These are phyloP conservation scores for Tulasnella sp. DNA, from an alignment of 768 basidiomycete species.

Conservation along the genomic window DNA sequence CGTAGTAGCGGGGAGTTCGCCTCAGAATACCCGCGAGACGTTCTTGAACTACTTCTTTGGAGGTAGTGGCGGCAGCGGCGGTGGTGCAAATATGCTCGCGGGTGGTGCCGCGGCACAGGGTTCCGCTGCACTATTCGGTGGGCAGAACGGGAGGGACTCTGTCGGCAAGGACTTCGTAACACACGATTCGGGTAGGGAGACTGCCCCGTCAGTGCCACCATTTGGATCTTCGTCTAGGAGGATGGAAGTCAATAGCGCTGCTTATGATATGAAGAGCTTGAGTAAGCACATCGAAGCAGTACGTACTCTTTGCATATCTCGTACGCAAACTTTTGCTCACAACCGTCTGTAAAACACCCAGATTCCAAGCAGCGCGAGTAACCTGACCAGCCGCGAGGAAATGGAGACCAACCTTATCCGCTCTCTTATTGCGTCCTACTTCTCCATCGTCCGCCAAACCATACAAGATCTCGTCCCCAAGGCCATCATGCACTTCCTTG, in stretches of 20 bases:
- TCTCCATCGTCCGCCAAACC: conserved; percentile 88
- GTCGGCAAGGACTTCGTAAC: conserved; percentile 13
- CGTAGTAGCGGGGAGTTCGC: not conserved
- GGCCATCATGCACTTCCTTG: conserved; percentile 95
- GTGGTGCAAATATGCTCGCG: not conserved
- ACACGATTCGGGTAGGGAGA: not conserved
- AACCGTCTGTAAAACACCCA: no score
- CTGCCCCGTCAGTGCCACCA: conserved; percentile 21
- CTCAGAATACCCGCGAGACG: conserved; percentile 60
- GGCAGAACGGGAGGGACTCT: conserved; percentile 4
- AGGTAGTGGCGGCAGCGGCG: not conserved
- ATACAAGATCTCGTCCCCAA: conserved; percentile 97
- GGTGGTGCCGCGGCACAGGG: not conserved
- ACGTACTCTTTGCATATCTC: conserved; percentile 30
- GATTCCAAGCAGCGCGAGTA: conserved; percentile 48
- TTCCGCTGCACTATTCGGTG: not conserved
- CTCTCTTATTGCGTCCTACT: conserved; percentile 90
- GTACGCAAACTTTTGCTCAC: not conserved
- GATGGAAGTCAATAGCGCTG: conserved; percentile 68
- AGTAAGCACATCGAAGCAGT: conserved; percentile 97
- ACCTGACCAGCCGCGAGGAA: conserved; percentile 75
- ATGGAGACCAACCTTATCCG: conserved; percentile 95
- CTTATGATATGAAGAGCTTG: conserved; percentile 97
- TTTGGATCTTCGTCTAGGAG: conserved; percentile 38
- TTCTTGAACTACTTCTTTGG: conserved; percentile 99